A percentile compares a stretch with the other conserved stretches of the same genome.
These are phyloP conservation scores for Senna tora DNA, from an alignment of 306 rosid genomes.

Conservation along the genomic window DNA sequence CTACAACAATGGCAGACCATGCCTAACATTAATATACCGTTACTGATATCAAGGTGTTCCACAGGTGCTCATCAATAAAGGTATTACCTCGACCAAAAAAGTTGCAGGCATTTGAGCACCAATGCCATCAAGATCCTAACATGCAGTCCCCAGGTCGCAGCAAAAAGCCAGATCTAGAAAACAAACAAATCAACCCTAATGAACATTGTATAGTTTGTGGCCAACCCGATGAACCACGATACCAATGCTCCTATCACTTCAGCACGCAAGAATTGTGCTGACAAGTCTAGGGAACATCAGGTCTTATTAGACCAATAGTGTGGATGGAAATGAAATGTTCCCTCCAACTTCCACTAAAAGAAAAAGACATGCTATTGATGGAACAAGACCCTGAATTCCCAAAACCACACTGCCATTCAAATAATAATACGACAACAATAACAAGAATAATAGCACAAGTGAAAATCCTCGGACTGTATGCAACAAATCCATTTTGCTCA, in stretches of 20 bases:
- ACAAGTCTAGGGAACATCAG: slow-evolving; percentile 30
- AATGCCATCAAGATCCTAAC: slow-evolving; percentile 79
- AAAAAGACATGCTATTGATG: slow-evolving; percentile 7
- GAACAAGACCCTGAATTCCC: neutral
- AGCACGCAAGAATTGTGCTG: slow-evolving; percentile 30
- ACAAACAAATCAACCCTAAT: slow-evolving; percentile 64
- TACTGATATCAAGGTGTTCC: slow-evolving; percentile 40
- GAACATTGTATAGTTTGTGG: slow-evolving; percentile 44
- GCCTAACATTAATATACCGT: slow-evolving; percentile 45
- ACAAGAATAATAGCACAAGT: neutral
- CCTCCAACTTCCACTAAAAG: slow-evolving; percentile 17
- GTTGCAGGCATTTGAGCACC: slow-evolving; percentile 76
- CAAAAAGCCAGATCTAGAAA: slow-evolving; percentile 72
- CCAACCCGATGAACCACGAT: slow-evolving; percentile 45
- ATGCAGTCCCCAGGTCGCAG: slow-evolving; percentile 70
- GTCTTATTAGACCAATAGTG: slow-evolving; percentile 16
- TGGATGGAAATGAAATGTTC: slow-evolving; percentile 18
- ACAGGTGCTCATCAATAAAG: slow-evolving; percentile 66
- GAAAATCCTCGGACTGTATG: neutral
- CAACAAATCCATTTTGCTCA: neutral
- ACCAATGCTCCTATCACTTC: slow-evolving; percentile 39
- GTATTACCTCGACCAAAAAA: slow-evolving; percentile 68
- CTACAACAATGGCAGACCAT: slow-evolving; percentile 53
- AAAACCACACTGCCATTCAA: neutral
- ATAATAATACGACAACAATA: neutral